Evolutionary conservation across 768 basidiomycete genomes (phyloP), one percentile per base, ranked within the genome.

Genomic region (Lactifluus echinatus): DNA sequence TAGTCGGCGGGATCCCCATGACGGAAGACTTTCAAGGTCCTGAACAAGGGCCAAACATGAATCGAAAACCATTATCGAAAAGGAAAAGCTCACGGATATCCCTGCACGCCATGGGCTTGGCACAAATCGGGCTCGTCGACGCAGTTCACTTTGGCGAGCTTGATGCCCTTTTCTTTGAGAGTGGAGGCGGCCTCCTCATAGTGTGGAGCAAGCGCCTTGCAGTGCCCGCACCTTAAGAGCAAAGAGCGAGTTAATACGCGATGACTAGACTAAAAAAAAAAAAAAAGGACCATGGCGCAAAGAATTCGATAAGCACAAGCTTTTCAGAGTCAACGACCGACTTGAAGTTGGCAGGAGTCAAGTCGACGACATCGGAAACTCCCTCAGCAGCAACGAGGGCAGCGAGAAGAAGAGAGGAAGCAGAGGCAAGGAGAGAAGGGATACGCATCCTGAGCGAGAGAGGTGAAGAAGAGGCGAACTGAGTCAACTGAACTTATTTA

Each of bases 131-230:
- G 82, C 66, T 98, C 78, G 62, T 90, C 93, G 44, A 96, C 95
- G 71, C 95, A 98, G 76, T 98, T 93, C 50, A 98, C 94, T 69
- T 97, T 95, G 63, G 93, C 93, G 52, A 99, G 73, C 70, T 87
- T 87, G 74, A 99, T 91, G 71, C 78, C 78, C 70, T 85, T 89
- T 62, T 85, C 87, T 75, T 95, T 96, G 71, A 99, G 84, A 34
- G 82, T 75, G 11, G 94, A 95, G 1, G 96, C 93, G 3, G 96
- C 95, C 70, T 89, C 85, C 69, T 94, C 91, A 64, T 94, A 95
- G 62, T 95, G 86, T 52, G 93, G 93, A 21, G 92, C 93, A 52
- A 96, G 79, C 33, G 92, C 89, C 68, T 95, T 95, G 79, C 94
- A 96, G 75, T 96, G 93, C 45, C 93, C 92, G 69, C 92, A 94